Percentiles rank a stretch among this genome's conserved stretches.
These are phyloP conservation scores for Eucalyptus coolabah DNA, from an alignment of 345 rosid species.

Conservation along the genomic window DNA sequence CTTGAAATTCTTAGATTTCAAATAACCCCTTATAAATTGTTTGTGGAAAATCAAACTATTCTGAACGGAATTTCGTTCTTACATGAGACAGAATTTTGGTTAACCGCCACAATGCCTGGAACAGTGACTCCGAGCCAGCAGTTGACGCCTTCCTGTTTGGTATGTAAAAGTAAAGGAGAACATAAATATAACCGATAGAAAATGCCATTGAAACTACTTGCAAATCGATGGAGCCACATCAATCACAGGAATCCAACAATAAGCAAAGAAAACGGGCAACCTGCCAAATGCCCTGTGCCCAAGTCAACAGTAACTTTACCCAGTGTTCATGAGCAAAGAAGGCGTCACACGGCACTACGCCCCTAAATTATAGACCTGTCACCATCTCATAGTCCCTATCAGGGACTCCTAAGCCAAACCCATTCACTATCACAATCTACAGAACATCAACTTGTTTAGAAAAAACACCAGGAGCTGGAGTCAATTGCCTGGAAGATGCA, in stretches of 20 bases:
- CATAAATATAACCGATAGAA: background rate
- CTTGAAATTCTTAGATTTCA: background rate
- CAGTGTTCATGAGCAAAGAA: background rate
- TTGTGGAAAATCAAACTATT: background rate
- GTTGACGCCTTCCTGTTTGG: slow-evolving; percentile 48
- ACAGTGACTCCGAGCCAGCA: slow-evolving; percentile 45
- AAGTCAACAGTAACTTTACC: background rate
- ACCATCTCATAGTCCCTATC: background rate
- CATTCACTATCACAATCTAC: background rate
- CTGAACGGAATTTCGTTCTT: slow-evolving; percentile 1
- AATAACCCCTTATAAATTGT: background rate
- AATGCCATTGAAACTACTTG: background rate
- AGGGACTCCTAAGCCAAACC: background rate
- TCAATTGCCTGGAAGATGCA: background rate
- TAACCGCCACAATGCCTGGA: slow-evolving; percentile 48
- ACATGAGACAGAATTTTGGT: slow-evolving; percentile 52
- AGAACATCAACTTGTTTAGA: background rate
- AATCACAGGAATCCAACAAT: background rate
- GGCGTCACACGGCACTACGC: background rate
- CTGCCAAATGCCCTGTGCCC: background rate
- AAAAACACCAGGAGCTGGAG: background rate
- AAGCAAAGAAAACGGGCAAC: background rate
- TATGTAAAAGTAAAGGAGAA: slow-evolving; percentile 13
- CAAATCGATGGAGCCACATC: background rate
- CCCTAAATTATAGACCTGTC: background rate